Conservation (phyloP, 2,329 filamentous ascomycete genomes). For the Arthrobotrys entomopaga region DNA sequence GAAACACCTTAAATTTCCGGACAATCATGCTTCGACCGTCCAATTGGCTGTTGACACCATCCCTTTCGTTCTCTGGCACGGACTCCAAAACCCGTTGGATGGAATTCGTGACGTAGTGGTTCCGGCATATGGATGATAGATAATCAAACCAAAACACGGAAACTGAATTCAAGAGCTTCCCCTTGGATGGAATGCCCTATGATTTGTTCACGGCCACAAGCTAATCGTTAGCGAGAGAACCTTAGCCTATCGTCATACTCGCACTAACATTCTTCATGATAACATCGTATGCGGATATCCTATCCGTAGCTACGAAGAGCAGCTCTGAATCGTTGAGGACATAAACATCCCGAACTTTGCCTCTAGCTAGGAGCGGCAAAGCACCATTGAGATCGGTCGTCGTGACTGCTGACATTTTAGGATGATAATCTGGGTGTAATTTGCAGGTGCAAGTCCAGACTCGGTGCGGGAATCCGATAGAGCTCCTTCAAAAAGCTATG, state of each 20-base stretch:
- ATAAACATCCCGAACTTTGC: conserved; percentile 86
- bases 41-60: conserved; percentile 65
- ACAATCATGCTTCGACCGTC: conserved; percentile 80
- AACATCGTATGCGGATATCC: conserved; percentile 95
- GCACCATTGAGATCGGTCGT: conserved; percentile 63
- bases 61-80: conserved; percentile 60
- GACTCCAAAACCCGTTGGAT: conserved; percentile 64
- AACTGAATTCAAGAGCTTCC: conserved; percentile 73
- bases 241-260: conserved; percentile 60
- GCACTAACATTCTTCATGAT: conserved; percentile 78
- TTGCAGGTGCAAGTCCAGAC: no score
- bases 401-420: conserved; percentile 62
- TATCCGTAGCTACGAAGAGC: conserved; percentile 85
- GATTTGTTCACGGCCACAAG: no score
- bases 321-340: conserved; percentile 75
- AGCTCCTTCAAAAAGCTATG: conserved; percentile 19
- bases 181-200: conserved; percentile 75
- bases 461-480: not conserved
- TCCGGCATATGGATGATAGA: conserved; percentile 66
- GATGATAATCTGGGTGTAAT: no score
- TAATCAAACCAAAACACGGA: conserved; percentile 77
- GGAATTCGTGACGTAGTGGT: conserved; percentile 70
- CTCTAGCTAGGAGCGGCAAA: conserved; percentile 68
- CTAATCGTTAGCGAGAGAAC: no score
- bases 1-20: conserved; percentile 77